A percentile compares a stretch with the other conserved stretches of the same genome.
phyloP scores from a whole-genome alignment of 2,329 filamentous ascomycete species.

The Colletotrichum costaricense region DNA sequence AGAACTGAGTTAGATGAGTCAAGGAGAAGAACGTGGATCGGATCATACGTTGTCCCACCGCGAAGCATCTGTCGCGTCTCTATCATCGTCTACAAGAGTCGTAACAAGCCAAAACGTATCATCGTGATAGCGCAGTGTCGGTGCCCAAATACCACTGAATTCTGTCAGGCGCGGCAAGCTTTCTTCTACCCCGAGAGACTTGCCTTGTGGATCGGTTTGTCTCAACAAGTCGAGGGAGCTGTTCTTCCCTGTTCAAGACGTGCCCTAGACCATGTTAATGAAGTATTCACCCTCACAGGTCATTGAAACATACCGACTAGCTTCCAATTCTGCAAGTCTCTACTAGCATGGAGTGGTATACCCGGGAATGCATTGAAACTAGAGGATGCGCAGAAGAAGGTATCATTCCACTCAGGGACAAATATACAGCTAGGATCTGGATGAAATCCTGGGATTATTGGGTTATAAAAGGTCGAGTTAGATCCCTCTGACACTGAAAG shows the following conservation, averaged over 20 bases:
- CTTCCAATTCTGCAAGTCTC: slow-evolving; percentile 62
- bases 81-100: slow-evolving; percentile 25
- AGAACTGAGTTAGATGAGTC: not conserved
- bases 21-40: slow-evolving; percentile 49
- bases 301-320: slow-evolving; percentile 37
- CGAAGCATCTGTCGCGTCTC: not conserved
- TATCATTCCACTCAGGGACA: slow-evolving; percentile 50
- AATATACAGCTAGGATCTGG: slow-evolving; percentile 59
- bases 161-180: slow-evolving; percentile 36
- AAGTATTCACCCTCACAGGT: not conserved
- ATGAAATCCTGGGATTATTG: slow-evolving; percentile 61
- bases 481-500: not conserved
- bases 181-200: not conserved
- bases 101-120: slow-evolving; percentile 49
- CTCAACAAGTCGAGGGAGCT: slow-evolving; percentile 49
- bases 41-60: slow-evolving; percentile 14
- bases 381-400: slow-evolving; percentile 62
- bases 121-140: slow-evolving; percentile 55
- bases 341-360: slow-evolving; percentile 63
- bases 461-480: slow-evolving; percentile 50
- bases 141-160: slow-evolving; percentile 57
- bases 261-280: slow-evolving; percentile 43
- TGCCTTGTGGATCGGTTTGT: slow-evolving; percentile 21
- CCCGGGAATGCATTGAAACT: slow-evolving; percentile 65
- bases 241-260: slow-evolving; percentile 52